A percentile compares a stretch with the other conserved stretches of the same genome.
These are phyloP conservation scores for Botrytis tulipae DNA, from an alignment of 2,329 filamentous ascomycete genomes.

Conservation along the genomic window DNA sequence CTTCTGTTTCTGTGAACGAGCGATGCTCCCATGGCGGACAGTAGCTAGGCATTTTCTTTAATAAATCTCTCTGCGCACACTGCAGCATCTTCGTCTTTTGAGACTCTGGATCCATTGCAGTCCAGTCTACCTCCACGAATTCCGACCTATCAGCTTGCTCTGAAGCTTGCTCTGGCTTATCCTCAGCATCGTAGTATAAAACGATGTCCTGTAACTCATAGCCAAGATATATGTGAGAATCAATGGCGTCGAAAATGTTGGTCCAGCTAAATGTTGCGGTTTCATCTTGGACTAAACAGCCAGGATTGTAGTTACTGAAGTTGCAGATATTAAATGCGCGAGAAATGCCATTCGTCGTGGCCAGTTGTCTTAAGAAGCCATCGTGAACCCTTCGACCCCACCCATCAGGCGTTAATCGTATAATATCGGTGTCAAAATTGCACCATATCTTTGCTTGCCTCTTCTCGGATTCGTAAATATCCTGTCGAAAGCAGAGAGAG, in stretches of 20 bases:
- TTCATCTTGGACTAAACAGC: background rate
- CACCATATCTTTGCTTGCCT: background rate
- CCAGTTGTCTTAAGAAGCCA: conserved; percentile 1
- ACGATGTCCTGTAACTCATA: conserved; percentile 8
- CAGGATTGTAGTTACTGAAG: background rate
- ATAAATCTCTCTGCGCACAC: conserved; percentile 12
- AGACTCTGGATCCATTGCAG: conserved; percentile 14
- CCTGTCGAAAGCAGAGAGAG: conserved; percentile 2
- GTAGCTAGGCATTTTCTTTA: conserved; percentile 5
- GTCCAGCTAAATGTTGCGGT: conserved; percentile 3
- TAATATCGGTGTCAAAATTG: conserved; percentile 6
- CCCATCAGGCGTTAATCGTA: background rate
- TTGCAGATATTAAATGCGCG: conserved; percentile 12
- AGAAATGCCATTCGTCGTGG: background rate
- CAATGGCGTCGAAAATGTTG: conserved; percentile 8
- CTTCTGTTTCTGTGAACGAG: background rate
- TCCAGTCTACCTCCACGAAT: conserved; percentile 19
- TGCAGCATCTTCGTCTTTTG: conserved; percentile 5
- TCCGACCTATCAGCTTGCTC: background rate
- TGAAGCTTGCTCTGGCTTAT: background rate
- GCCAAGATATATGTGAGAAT: background rate
- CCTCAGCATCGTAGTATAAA: conserved; percentile 12
- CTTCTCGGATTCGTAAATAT: background rate
- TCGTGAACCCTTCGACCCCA: background rate
- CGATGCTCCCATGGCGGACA: background rate